Evolutionary conservation across 768 basidiomycete species (phyloP).

Genomic region (Russula virescens): DNA sequence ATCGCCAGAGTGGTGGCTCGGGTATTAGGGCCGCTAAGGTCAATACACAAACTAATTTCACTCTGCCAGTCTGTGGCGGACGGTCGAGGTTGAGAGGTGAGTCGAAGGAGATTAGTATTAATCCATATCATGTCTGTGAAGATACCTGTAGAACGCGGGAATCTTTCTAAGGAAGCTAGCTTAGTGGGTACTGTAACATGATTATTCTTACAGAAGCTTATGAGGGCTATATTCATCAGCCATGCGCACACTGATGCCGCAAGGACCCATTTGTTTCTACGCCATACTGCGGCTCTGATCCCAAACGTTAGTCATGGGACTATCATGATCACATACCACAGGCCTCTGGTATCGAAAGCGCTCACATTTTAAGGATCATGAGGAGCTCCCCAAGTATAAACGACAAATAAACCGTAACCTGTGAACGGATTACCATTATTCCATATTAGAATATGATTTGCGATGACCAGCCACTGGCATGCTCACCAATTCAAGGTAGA

Average conservation of each 20-base stretch:
- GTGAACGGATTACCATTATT: neutral
- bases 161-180: neutral
- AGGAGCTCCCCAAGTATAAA: conserved; percentile 1
- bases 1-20: conserved; percentile 2
- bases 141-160: conserved; percentile 2
- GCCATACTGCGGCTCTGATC: conserved; percentile 17
- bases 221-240: conserved; percentile 9
- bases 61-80: neutral
- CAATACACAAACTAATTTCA: too few species aligned
- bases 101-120: neutral
- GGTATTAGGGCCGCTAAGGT: neutral
- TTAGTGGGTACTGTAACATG: neutral
- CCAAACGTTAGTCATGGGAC: neutral
- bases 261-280: neutral
- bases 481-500: conserved; percentile 12
- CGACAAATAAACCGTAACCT: conserved; percentile 9
- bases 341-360: neutral
- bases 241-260: conserved; percentile 2
- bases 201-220: conserved; percentile 13
- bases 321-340: too few species aligned
- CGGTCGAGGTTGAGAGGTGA: conserved; percentile 4
- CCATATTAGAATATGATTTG: neutral
- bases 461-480: neutral
- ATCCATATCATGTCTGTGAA: neutral
- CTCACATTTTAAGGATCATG: conserved; percentile 19